These are phyloP conservation scores for Clavispora asparagi DNA, from an alignment of 805 yeast species.

Conservation along the genomic window DNA sequence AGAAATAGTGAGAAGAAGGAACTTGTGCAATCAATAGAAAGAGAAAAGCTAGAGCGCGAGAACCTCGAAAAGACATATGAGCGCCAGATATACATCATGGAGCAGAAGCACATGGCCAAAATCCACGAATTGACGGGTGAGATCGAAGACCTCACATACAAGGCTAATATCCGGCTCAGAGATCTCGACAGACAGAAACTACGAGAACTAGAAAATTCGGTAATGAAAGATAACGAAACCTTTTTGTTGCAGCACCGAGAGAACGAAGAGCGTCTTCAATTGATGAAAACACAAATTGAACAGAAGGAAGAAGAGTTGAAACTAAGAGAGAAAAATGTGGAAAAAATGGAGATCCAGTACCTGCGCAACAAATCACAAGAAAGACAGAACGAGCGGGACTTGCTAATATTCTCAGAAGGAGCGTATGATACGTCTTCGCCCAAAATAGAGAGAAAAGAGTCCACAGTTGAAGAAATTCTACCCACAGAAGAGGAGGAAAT, in stretches of 20 bases:
- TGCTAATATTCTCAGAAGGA: not conserved
- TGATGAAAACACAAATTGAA: not conserved
- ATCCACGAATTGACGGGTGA: not conserved
- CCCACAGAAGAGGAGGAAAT: not conserved
- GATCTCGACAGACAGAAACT: not conserved
- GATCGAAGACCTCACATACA: not conserved
- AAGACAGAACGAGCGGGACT: not conserved
- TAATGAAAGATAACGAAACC: constrained; percentile 1
- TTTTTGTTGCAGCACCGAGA: not conserved
- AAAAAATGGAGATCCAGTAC: not conserved
- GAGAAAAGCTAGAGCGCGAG: not conserved
- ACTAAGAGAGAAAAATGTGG: not conserved
- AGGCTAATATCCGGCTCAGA: not conserved
- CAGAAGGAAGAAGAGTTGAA: not conserved
- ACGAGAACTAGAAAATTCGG: not conserved
- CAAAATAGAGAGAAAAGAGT: not conserved
- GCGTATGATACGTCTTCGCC: not conserved
- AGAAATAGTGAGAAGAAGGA: not conserved
- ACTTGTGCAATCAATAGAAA: not conserved
- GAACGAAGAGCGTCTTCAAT: not conserved
- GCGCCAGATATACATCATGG: constrained; percentile 6
- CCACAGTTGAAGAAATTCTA: not conserved
- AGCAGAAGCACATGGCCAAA: constrained; percentile 6
- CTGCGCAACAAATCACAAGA: not conserved
- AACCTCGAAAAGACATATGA: constrained; percentile 4